Evolutionary conservation across 2,329 filamentous ascomycete genomes (phyloP).

Genomic region (Elsinoe ampelina): DNA sequence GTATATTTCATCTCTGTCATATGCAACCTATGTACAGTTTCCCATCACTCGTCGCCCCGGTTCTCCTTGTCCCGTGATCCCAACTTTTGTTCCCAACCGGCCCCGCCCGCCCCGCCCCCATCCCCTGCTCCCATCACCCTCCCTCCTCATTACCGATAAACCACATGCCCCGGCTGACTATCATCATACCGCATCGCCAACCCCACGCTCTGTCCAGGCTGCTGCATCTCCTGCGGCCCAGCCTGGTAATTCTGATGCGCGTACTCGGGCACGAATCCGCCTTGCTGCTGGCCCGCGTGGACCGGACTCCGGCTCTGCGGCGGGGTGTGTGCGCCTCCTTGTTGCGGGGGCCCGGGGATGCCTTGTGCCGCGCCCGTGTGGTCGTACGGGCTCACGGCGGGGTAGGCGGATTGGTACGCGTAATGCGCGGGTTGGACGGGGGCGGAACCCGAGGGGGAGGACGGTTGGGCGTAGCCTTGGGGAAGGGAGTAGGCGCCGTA

Average conservation of each 20-base stretch:
- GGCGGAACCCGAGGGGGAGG: not conserved
- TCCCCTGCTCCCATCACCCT: too few species aligned
- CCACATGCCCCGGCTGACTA: constrained; percentile 6
- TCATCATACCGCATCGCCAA: constrained; percentile 10
- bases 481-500: constrained; percentile 6
- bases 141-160: constrained; percentile 1
- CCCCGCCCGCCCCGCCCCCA: too few species aligned
- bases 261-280: not conserved
- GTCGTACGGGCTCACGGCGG: constrained; percentile 4
- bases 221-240: constrained; percentile 7
- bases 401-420: not conserved
- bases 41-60: not conserved
- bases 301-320: not conserved
- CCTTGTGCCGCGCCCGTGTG: not conserved
- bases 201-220: constrained; percentile 5
- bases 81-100: too few species aligned
- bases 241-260: constrained; percentile 8
- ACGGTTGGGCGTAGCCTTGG: constrained; percentile 1
- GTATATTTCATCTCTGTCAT: constrained; percentile 1
- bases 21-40: not conserved
- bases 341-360: not conserved
- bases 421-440: not conserved
- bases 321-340: not conserved
- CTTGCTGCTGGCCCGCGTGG: not conserved
- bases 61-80: too few species aligned